These are phyloP conservation scores for Dissophora ornata DNA, from an alignment of 192 early-diverging fungal species.

Conservation along the genomic window DNA sequence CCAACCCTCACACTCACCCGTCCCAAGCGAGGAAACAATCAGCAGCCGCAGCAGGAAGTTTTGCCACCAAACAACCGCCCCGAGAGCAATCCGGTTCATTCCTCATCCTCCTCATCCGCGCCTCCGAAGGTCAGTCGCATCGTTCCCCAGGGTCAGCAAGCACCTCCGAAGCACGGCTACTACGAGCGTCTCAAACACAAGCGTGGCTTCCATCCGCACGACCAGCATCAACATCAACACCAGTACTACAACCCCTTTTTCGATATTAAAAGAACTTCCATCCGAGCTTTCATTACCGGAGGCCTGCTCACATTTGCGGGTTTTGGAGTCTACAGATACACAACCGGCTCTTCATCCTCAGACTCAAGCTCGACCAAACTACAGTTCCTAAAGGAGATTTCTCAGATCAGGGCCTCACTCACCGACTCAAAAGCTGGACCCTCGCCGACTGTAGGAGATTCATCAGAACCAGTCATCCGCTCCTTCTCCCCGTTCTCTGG, in stretches of 20 bases:
- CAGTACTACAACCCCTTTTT: conserved; percentile 14
- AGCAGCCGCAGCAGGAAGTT: conserved; percentile 4
- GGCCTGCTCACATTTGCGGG: background rate
- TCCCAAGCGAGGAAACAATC: conserved; percentile 1
- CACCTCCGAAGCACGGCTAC: conserved; percentile 3
- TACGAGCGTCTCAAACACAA: conserved; percentile 12
- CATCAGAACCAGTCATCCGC: background rate
- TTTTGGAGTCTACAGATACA: conserved; percentile 5
- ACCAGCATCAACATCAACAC: conserved; percentile 13
- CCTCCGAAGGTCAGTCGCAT: conserved; percentile 22
- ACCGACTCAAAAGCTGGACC: background rate
- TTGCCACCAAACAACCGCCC: conserved; percentile 7
- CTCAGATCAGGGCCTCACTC: background rate
- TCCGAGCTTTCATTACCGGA: conserved; percentile 25
- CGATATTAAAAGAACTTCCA: conserved; percentile 5
- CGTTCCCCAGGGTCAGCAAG: conserved; percentile 10
- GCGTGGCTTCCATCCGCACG: background rate
- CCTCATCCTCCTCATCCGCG: background rate
- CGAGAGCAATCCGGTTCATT: background rate
- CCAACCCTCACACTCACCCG: conserved; percentile 20
- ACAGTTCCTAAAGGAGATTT: conserved; percentile 12
- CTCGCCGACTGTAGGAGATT: background rate
- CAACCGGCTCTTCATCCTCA: background rate
- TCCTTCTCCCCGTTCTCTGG: conserved; percentile 14
- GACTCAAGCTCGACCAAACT: background rate